A percentile compares a stretch with the other conserved stretches of the same genome.
These are phyloP conservation scores for Phytophthora boehmeriae DNA, from an alignment of 352 stramenopile species.

Conservation along the genomic window DNA sequence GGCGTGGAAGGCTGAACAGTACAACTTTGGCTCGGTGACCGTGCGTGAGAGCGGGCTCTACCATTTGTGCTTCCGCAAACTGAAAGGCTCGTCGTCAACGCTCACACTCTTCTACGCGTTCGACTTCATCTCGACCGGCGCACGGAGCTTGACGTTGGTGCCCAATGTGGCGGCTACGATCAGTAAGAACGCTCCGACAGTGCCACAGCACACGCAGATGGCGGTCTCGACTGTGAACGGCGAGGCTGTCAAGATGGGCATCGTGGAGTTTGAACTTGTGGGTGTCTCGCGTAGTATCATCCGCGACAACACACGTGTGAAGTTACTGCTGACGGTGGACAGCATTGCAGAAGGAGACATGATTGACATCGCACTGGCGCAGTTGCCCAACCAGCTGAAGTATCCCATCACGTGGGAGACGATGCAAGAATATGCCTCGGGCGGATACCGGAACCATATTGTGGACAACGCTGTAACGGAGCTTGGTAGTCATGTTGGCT, in stretches of 20 bases:
- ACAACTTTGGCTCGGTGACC: constrained; percentile 51
- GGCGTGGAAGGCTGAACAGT: constrained; percentile 67
- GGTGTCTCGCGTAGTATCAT: constrained; percentile 72
- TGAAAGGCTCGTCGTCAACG: constrained; percentile 54
- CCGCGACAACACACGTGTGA: constrained; percentile 65
- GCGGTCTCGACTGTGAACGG: constrained; percentile 49
- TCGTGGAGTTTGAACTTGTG: constrained; percentile 74
- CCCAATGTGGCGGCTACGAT: constrained; percentile 71
- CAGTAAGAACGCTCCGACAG: constrained; percentile 44
- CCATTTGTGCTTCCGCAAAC: constrained; percentile 78
- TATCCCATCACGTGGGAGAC: constrained; percentile 77
- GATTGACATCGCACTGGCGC: constrained; percentile 57
- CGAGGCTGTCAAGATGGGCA: constrained; percentile 54
- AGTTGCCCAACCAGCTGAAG: constrained; percentile 45
- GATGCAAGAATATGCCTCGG: constrained; percentile 40
- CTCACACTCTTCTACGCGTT: constrained; percentile 82
- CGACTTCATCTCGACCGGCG: constrained; percentile 76
- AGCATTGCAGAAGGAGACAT: constrained; percentile 44
- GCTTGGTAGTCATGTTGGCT: constrained; percentile 69
- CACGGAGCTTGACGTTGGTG: constrained; percentile 53
- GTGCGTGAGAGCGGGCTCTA: constrained; percentile 84
- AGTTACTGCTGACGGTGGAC: constrained; percentile 76
- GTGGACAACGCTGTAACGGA: constrained; percentile 59
- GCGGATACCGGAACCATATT: constrained; percentile 49
- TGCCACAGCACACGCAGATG: constrained; percentile 67